phyloP scores from a whole-genome alignment of 2,329 filamentous ascomycete genomes.

The Beauveria medogensis region DNA sequence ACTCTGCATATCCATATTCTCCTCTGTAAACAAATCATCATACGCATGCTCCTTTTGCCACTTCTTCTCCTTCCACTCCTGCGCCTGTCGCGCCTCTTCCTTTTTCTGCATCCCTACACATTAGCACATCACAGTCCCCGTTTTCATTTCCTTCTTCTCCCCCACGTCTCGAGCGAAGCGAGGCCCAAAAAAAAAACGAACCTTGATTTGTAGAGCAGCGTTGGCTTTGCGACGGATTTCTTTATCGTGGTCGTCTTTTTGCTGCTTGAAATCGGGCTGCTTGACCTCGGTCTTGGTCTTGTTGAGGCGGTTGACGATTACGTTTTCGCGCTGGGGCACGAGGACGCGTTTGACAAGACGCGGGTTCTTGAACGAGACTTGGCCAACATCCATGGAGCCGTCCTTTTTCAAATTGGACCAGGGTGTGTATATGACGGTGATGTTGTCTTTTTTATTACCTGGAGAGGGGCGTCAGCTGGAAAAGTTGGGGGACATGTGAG shows the following conservation, averaged over 20 bases:
- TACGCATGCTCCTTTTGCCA: constrained; percentile 98
- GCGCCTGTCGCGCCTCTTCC: constrained; percentile 62
- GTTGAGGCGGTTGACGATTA: constrained; percentile 93
- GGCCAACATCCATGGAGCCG: constrained; percentile 88
- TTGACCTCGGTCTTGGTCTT: constrained; percentile 89
- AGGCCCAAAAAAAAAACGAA: constrained; percentile 22
- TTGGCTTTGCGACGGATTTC: constrained; percentile 67
- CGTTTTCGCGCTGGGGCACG: constrained; percentile 73
- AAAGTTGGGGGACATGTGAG: neutral
- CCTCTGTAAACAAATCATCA: constrained; percentile 81
- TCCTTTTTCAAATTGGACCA: constrained; percentile 96
- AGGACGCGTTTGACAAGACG: constrained; percentile 68
- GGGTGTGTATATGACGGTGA: constrained; percentile 94
- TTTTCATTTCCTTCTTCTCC: no score
- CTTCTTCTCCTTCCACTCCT: constrained; percentile 81
- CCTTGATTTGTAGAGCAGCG: constrained; percentile 51
- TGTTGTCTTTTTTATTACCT: constrained; percentile 98
- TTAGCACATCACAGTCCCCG: neutral
- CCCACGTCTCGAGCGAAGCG: neutral
- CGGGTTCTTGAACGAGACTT: constrained; percentile 84
- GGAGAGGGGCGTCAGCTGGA: neutral
- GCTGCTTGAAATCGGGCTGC: constrained; percentile 66
- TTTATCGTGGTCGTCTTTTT: constrained; percentile 69
- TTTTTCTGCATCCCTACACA: constrained; percentile 48
- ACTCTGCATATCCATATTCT: constrained; percentile 66